phyloP scores from a whole-genome alignment of 148 eudicot genomes.

The Rhododendron vialii region DNA sequence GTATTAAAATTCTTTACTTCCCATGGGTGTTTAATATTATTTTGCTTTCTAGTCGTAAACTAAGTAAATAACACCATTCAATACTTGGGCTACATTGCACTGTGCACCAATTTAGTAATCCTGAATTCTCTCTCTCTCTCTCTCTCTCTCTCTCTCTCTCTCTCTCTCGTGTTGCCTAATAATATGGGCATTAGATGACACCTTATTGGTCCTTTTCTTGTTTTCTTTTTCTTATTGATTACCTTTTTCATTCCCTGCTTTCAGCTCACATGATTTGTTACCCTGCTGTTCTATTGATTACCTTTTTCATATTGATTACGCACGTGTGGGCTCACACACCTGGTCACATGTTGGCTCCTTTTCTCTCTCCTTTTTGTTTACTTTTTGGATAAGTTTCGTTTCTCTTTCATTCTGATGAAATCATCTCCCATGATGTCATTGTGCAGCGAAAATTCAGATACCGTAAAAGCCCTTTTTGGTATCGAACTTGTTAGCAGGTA shows the following conservation, averaged over 20 bases:
- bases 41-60: background rate
- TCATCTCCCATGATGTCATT: conserved; percentile 9
- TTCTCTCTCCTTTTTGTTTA: background rate
- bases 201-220: background rate
- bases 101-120: background rate
- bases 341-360: background rate
- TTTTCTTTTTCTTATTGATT: background rate
- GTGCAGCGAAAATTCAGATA: conserved; percentile 63
- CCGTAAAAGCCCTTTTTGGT: conserved; percentile 84
- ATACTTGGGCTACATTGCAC: background rate
- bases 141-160: background rate
- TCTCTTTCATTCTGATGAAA: conserved; percentile 8
- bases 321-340: too few relatives aligned
- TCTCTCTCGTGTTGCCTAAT: background rate
- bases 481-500: conserved; percentile 93
- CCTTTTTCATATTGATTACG: background rate
- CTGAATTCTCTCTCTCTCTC: background rate
- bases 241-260: background rate
- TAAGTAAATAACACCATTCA: background rate
- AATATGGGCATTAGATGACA: background rate
- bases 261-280: background rate
- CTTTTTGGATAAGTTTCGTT: background rate
- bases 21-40: background rate
- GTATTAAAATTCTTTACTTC: background rate
- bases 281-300: background rate